phyloP scores from a whole-genome alignment of 768 basidiomycete species.

The Mrakia blollopis region DNA sequence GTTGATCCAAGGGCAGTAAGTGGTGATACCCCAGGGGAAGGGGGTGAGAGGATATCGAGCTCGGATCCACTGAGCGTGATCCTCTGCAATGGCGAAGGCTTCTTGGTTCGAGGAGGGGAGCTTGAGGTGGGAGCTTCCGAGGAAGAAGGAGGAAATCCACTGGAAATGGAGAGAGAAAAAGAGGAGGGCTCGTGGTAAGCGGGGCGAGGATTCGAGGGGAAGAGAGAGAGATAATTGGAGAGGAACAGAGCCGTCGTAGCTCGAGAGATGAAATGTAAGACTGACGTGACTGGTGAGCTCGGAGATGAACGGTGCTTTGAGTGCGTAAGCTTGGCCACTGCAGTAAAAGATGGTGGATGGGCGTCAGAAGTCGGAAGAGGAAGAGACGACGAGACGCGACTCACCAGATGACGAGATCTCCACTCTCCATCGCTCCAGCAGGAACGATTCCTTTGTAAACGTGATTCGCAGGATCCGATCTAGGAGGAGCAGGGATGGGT shows the following conservation, averaged over 20 bases:
- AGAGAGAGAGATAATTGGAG: background rate
- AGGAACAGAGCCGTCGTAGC: too few relatives aligned
- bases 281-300: background rate
- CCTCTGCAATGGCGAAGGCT: background rate
- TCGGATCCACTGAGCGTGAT: background rate
- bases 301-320: background rate
- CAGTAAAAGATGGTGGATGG: background rate
- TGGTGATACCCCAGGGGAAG: background rate
- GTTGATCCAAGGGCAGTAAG: background rate
- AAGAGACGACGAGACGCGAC: background rate
- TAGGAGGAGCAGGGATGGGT: background rate
- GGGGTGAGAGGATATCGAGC: background rate
- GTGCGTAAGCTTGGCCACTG: background rate
- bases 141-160: constrained; percentile 9
- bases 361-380: background rate
- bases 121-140: background rate
- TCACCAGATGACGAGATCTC: background rate
- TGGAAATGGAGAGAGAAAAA: background rate
- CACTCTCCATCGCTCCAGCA: background rate
- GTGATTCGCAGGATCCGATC: background rate
- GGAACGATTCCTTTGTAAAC: background rate
- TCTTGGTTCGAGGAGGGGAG: background rate
- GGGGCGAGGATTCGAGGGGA: background rate
- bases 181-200: background rate
- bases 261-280: background rate